These are phyloP conservation scores for Malus orientalis DNA, from an alignment of 306 rosid genomes.

Conservation along the genomic window DNA sequence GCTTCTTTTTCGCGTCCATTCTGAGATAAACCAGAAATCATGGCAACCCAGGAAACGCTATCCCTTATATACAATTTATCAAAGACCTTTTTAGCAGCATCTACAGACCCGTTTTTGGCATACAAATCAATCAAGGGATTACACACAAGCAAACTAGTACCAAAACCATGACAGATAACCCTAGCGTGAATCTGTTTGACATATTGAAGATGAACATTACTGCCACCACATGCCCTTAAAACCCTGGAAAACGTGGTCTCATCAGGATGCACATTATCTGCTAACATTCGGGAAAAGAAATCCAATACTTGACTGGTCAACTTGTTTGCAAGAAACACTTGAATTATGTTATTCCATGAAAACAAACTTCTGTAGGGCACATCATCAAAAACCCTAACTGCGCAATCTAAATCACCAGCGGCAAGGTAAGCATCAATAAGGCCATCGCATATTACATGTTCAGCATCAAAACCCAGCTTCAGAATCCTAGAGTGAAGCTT, in stretches of 20 bases:
- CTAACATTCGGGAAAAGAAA: conserved; percentile 43
- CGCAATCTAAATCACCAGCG: conserved; percentile 35
- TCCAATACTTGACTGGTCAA: conserved; percentile 23
- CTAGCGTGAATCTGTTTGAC: conserved; percentile 66
- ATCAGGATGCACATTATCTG: conserved; percentile 37
- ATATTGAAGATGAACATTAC: conserved; percentile 30
- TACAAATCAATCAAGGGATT: conserved; percentile 68
- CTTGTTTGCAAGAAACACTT: conserved; percentile 30
- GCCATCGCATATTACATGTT: conserved; percentile 32
- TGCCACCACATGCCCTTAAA: conserved; percentile 57
- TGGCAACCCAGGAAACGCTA: conserved; percentile 85
- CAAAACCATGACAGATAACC: conserved; percentile 53
- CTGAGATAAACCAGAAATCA: conserved; percentile 77
- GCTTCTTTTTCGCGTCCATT: conserved; percentile 64
- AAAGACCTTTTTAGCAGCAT: conserved; percentile 63
- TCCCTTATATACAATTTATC: conserved; percentile 35
- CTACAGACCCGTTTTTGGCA: conserved; percentile 44
- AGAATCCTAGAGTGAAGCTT: conserved; percentile 67
- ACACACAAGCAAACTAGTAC: conserved; percentile 35
- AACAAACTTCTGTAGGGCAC: conserved; percentile 31
- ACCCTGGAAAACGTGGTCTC: conserved; percentile 47
- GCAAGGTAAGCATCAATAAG: conserved; percentile 43
- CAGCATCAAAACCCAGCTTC: conserved; percentile 51
- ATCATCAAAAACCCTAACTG: conserved; percentile 52
- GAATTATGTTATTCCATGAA: conserved; percentile 61